These are phyloP conservation scores for Lepraria neglecta DNA, from an alignment of 495 filamentous ascomycete species.

Conservation along the genomic window DNA sequence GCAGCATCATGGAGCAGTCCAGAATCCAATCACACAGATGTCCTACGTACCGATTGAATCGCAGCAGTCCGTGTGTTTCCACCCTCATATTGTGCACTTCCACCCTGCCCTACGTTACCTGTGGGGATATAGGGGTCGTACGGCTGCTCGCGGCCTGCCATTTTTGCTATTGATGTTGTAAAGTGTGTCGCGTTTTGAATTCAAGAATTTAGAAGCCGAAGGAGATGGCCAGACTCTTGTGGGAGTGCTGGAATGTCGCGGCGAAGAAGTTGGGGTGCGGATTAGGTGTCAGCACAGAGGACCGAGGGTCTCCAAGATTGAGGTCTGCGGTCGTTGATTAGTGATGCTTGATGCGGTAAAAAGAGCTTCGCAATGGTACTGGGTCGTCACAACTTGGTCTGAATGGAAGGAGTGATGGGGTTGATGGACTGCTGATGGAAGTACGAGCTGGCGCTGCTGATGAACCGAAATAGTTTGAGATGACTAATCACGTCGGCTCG, in stretches of 20 bases:
- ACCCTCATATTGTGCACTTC: slow-evolving; percentile 50
- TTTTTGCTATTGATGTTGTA: slow-evolving; percentile 34
- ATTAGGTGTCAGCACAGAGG: slow-evolving; percentile 12
- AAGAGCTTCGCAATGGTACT: neutral
- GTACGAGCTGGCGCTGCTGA: neutral
- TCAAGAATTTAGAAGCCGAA: neutral
- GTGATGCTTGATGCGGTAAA: neutral
- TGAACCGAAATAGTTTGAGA: too few relatives aligned
- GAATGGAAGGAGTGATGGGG: neutral
- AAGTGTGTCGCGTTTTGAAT: neutral
- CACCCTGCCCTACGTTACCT: slow-evolving; percentile 46
- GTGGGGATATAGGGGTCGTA: slow-evolving; percentile 91
- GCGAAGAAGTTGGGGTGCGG: neutral
- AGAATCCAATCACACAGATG: neutral
- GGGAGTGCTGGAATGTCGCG: neutral
- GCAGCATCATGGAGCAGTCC: neutral
- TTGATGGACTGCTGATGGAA: slow-evolving; percentile 1
- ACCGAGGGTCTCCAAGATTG: neutral
- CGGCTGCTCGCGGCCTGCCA: slow-evolving; percentile 68
- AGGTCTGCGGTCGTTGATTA: neutral
- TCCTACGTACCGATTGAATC: slow-evolving; percentile 70
- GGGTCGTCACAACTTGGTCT: neutral
- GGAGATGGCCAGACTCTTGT: neutral
- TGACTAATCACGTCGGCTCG: neutral
- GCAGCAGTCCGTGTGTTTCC: slow-evolving; percentile 62